A percentile compares a stretch with the other conserved stretches of the same genome.
Evolutionary conservation across 2,329 filamentous ascomycete species (phyloP).

Genomic region (Tolypocladium inflatum): DNA sequence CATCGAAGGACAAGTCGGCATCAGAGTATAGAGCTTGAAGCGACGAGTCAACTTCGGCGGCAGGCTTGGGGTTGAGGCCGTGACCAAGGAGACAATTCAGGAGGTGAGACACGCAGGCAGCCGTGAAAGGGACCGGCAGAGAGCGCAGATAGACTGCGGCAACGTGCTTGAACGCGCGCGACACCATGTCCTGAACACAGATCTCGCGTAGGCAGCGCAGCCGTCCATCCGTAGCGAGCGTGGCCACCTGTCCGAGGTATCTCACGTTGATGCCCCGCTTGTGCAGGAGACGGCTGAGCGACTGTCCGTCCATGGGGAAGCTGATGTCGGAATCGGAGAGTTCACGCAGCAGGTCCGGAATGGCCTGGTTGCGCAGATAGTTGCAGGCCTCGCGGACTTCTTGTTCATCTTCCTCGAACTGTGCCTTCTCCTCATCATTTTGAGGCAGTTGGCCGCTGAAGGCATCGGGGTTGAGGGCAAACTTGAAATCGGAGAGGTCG

Average conservation of each 20-base stretch:
- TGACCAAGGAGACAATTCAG: constrained; percentile 87
- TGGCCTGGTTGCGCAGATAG: constrained; percentile 65
- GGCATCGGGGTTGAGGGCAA: constrained; percentile 87
- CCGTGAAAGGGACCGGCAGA: constrained; percentile 70
- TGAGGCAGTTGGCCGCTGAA: constrained; percentile 89
- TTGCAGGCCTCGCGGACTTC: constrained; percentile 78
- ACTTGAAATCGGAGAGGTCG: constrained; percentile 78
- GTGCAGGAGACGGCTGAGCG: constrained; percentile 78
- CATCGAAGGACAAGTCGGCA: constrained; percentile 71
- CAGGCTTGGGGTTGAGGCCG: constrained; percentile 66
- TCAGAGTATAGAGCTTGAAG: constrained; percentile 72
- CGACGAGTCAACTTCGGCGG: constrained; percentile 65
- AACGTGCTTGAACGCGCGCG: constrained; percentile 92
- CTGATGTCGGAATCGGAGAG: constrained; percentile 87
- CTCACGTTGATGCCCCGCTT: constrained; percentile 96
- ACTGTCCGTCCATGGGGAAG: constrained; percentile 97
- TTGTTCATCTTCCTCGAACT: constrained; percentile 75
- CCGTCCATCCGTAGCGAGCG: constrained; percentile 59
- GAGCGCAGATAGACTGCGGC: constrained; percentile 70
- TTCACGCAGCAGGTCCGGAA: constrained; percentile 80
- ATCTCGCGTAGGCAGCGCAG: constrained; percentile 70
- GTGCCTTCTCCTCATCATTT: constrained; percentile 79
- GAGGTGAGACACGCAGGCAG: constrained; percentile 73
- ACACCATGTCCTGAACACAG: constrained; percentile 83
- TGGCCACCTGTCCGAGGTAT: constrained; percentile 81